These are phyloP conservation scores for Kregervanrija pseudodelftensis DNA, from an alignment of 805 yeast genomes.

Conservation along the genomic window DNA sequence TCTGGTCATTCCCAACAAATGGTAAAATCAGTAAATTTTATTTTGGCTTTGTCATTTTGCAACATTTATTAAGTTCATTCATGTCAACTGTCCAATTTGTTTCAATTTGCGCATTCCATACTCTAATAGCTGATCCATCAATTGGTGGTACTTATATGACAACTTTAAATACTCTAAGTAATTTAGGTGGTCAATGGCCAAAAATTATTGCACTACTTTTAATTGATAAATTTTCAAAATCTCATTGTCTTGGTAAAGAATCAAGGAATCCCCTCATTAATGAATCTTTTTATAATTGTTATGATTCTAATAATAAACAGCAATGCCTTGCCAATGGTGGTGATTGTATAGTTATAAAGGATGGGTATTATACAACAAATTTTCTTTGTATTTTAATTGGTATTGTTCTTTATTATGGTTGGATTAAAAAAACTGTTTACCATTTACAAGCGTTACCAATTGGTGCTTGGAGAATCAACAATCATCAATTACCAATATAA, in stretches of 20 bases:
- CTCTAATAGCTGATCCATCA: conserved; percentile 88
- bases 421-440: conserved; percentile 56
- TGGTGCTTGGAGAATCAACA: conserved; percentile 66
- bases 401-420: conserved; percentile 49
- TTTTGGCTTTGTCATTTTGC: conserved; percentile 67
- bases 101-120: conserved; percentile 89
- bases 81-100: conserved; percentile 96
- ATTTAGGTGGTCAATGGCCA: conserved; percentile 98
- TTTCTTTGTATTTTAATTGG: conserved; percentile 66
- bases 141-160: conserved; percentile 99
- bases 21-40: conserved; percentile 44
- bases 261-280: conserved; percentile 19
- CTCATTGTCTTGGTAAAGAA: conserved; percentile 42
- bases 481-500: too few relatives aligned
- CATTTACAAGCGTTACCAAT: conserved; percentile 67
- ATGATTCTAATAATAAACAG: conserved; percentile 30
- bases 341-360: conserved; percentile 43
- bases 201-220: conserved; percentile 67
- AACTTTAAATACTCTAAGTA: conserved; percentile 81
- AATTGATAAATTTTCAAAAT: conserved; percentile 71
- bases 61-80: conserved; percentile 80
- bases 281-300: conserved; percentile 25
- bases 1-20: conserved; percentile 59
- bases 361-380: conserved; percentile 84
- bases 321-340: conserved; percentile 54